Evolutionary conservation across 192 early-diverging fungal genomes (phyloP).

Genomic region (Podochytrium sp.): DNA sequence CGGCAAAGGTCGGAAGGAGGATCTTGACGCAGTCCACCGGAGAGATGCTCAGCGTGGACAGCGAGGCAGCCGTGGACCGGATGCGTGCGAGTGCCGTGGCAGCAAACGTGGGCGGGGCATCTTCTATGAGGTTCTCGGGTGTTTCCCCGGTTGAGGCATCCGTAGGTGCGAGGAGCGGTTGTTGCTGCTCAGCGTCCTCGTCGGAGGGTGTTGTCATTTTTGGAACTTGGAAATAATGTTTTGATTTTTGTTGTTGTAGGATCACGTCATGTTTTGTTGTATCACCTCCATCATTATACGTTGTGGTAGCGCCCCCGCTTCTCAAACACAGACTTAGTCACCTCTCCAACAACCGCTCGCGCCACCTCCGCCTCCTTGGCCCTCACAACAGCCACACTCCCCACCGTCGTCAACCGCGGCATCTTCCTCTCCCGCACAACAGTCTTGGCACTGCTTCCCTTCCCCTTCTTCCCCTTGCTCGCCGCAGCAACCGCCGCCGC

Average conservation of each 20-base stretch:
- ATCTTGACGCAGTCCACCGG: not conserved
- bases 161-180: too few relatives aligned
- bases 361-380: constrained; percentile 48
- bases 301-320: constrained; percentile 50
- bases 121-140: too few relatives aligned
- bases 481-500: not conserved
- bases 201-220: too few relatives aligned
- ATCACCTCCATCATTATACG: constrained; percentile 44
- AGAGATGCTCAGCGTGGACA: not conserved
- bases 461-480: constrained; percentile 8
- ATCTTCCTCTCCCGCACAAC: constrained; percentile 8
- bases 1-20: not conserved
- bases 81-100: not conserved
- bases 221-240: too few relatives aligned
- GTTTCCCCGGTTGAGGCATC: too few relatives aligned
- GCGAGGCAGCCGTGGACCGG: not conserved
- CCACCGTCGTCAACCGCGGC: constrained; percentile 43
- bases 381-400: constrained; percentile 44
- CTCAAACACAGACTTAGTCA: constrained; percentile 35
- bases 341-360: constrained; percentile 32
- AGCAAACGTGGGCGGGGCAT: too few relatives aligned
- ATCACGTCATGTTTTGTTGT: too few relatives aligned
- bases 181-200: too few relatives aligned
- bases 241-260: too few relatives aligned
- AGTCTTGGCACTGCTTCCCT: not conserved